These are phyloP conservation scores for Candida maesae DNA, from an alignment of 805 yeast genomes.

Conservation along the genomic window DNA sequence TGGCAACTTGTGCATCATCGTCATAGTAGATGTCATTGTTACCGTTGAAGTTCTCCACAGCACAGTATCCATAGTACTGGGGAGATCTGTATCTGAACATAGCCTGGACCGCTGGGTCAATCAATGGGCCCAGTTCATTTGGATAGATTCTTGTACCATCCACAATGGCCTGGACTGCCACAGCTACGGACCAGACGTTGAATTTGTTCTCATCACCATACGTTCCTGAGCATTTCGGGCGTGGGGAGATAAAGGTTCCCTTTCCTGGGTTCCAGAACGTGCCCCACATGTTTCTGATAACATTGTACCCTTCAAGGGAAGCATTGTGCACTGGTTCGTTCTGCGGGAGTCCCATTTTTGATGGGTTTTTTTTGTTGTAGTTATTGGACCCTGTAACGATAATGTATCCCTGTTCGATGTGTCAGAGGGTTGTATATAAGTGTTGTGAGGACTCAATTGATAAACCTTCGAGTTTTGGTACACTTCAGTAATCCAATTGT, in stretches of 20 bases:
- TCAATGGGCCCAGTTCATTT: conserved; percentile 47
- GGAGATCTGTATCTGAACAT: conserved; percentile 50
- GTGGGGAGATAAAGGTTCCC: conserved; percentile 24
- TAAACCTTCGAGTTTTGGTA: too few species aligned
- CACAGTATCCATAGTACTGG: conserved; percentile 54
- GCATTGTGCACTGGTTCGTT: conserved; percentile 21
- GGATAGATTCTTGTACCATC: conserved; percentile 55
- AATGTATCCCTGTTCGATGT: too few species aligned
- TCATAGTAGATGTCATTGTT: conserved; percentile 67
- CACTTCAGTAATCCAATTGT: too few species aligned
- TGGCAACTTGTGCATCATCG: conserved; percentile 72
- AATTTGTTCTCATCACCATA: conserved; percentile 50
- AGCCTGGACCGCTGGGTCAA: conserved; percentile 48
- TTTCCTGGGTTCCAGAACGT: conserved; percentile 23
- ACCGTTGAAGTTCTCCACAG: conserved; percentile 55
- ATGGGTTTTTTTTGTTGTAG: too few species aligned
- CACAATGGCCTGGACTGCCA: conserved; percentile 61
- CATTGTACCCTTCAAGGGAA: conserved; percentile 25
- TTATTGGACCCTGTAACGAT: neutral
- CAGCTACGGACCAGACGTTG: conserved; percentile 67
- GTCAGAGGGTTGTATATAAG: too few species aligned
- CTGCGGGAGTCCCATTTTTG: neutral
- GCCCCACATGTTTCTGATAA: conserved; percentile 21
- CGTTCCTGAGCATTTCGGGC: conserved; percentile 35
- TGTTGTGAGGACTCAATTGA: too few species aligned